These are phyloP conservation scores for Parathielavia hyrcaniae DNA, from an alignment of 495 filamentous ascomycete species.

Conservation along the genomic window DNA sequence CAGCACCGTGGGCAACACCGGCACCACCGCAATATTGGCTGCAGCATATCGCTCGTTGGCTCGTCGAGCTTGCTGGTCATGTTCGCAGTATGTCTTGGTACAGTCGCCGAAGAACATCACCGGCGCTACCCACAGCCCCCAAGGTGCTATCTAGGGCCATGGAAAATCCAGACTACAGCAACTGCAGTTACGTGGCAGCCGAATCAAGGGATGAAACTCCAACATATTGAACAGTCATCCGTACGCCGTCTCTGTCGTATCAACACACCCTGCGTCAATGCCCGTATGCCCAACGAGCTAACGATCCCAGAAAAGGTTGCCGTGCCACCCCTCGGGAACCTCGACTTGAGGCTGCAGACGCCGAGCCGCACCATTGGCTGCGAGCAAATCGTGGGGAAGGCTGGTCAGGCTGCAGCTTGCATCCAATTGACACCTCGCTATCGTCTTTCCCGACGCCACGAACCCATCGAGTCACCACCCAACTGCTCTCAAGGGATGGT, in stretches of 20 bases:
- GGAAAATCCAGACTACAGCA: conserved; percentile 12
- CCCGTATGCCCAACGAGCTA: conserved; percentile 26
- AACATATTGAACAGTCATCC: background rate
- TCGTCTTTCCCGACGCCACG: too few relatives aligned
- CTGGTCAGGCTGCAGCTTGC: background rate
- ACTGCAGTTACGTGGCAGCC: conserved; percentile 24
- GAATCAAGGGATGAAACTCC: conserved; percentile 2
- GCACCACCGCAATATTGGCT: background rate
- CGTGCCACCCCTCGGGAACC: conserved; percentile 4
- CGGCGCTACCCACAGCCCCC: background rate
- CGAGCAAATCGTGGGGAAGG: conserved; percentile 11
- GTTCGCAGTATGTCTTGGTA: too few relatives aligned
- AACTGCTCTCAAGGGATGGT: too few relatives aligned
- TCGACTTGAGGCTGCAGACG: conserved; percentile 12
- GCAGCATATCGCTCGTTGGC: background rate
- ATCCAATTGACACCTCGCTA: conserved; percentile 5
- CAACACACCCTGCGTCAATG: conserved; percentile 20
- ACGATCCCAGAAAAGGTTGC: conserved; percentile 5
- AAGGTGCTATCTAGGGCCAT: conserved; percentile 20
- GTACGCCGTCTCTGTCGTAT: too few relatives aligned
- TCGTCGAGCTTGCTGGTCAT: too few relatives aligned
- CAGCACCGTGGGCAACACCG: background rate
- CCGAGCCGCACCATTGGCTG: conserved; percentile 5
- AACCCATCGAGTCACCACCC: too few relatives aligned
- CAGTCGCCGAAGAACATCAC: background rate